Evolutionary conservation across 352 stramenopile species (phyloP), one percentile per base, ranked within the genome.

Genomic region (Albugo laibachii): DNA sequence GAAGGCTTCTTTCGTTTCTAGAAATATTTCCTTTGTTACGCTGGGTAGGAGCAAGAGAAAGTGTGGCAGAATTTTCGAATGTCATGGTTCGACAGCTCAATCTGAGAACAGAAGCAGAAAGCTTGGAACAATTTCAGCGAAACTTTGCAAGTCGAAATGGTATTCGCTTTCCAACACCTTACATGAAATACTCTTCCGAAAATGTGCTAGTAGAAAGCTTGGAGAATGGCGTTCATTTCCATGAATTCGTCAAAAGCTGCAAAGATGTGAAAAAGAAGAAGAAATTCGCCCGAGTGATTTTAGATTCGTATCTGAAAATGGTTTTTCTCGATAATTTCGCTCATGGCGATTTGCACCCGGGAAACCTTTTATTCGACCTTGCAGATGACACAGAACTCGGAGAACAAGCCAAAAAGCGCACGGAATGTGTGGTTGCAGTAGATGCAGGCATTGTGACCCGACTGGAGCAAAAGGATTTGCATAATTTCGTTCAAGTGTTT

Each of bases 261-360:
- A 45, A 78, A 36, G 59, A 81, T 38, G 43, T 50, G 0, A 65
- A 63, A 13, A 60, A 66, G 13, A 68, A 69, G 19, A 80, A 83
- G 49, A 65, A 61, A 1, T 62, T 92, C 2, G 80, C 75, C 10
- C 70, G 60, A 1, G 65, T 92, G 15, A 75, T 88, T n/a, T 60
- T 94, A 1, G 74, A 92, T 54, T 64, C 77, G 10, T 94, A 91
- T 53, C 55, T 94, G 13, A 78, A 83, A 36, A 98, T 98, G 93
- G 83, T 97, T 0, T 97, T 97, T 42, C 62, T 95, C 10, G 82
- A 97, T 58, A 97, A 96, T 51, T 97, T 96, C 61, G 76, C 88
- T 12, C 83, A 95, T 46, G 79, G 80, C 35, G 85, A 97, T 57
- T 54, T 97, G n/a, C 87, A 96, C 55, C 83, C 83, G 40, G 87